Evolutionary conservation across 2,329 filamentous ascomycete species (phyloP).

Genomic region (Penicillium freii): DNA sequence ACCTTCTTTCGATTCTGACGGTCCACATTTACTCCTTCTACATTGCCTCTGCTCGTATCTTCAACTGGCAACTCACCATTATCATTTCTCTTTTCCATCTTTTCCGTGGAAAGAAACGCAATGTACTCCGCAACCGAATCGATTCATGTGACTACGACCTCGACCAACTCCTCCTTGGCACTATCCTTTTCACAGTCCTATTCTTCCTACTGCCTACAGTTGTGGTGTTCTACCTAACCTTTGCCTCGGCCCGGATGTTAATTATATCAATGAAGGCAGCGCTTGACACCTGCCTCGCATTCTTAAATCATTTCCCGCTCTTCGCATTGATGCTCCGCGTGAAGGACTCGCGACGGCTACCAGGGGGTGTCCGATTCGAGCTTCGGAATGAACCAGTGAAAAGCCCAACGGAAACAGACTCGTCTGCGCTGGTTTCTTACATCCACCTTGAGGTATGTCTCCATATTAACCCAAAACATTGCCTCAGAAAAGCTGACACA

Average conservation of each 20-base stretch:
- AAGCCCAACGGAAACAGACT: slow-evolving; percentile 32
- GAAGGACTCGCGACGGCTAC: slow-evolving; percentile 86
- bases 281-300: slow-evolving; percentile 88
- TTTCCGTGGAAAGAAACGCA: slow-evolving; percentile 96
- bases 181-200: slow-evolving; percentile 90
- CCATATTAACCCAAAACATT: background rate
- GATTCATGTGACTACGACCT: slow-evolving; percentile 98
- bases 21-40: slow-evolving; percentile 98
- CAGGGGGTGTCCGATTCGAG: slow-evolving; percentile 90
- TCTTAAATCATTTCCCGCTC: slow-evolving; percentile 93
- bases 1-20: slow-evolving; percentile 85
- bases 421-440: slow-evolving; percentile 67
- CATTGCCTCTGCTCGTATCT: slow-evolving; percentile 92
- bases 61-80: slow-evolving; percentile 97
- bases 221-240: slow-evolving; percentile 94
- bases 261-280: slow-evolving; percentile 91
- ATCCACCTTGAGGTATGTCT: slow-evolving; percentile 74
- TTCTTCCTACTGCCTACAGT: slow-evolving; percentile 95
- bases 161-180: slow-evolving; percentile 92
- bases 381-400: slow-evolving; percentile 68
- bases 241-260: slow-evolving; percentile 88
- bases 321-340: slow-evolving; percentile 95
- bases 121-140: slow-evolving; percentile 93
- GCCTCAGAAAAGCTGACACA: slow-evolving; percentile 14
- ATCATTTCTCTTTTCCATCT: slow-evolving; percentile 97